Evolutionary conservation across 2,329 filamentous ascomycete genomes (phyloP), one percentile per base, ranked within the genome.

Genomic region (Cercospora sojina): DNA sequence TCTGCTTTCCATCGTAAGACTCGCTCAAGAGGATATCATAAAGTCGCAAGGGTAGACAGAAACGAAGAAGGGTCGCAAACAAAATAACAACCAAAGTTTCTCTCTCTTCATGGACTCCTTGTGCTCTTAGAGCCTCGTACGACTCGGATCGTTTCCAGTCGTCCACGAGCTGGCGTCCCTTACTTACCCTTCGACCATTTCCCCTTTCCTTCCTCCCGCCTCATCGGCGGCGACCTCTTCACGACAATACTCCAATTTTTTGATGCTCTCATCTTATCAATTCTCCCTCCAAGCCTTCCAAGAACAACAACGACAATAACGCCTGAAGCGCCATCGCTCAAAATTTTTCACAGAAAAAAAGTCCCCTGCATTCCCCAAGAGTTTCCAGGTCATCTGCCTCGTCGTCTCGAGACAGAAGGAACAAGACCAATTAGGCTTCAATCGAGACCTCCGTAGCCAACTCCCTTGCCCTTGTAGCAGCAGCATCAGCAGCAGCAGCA

Each of bases 11-110:
- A 16, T 16, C 5, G 23, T 6, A 13, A 18, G 4, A 51, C 18
- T n/a, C 51, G 51, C 51, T 56, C 25, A 56, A 56, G 23, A 56
- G 51, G 25, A 29, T 56, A 56, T 56, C 51, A 18, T 56, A 56
- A 56, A 56, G 10, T 56, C 13, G 25, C 51, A 56, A 3, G 16
- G 7, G 2, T 56, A n/a, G 7, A n/a, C 6, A 41, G 35, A 41
- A n/a, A 41, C 0, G 35, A 41, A 41, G 35, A 41, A 41, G 16
- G 35, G 2, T 7, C 7, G 35, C 35, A n/a, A 41, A 16, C 16
- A 38, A 27, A 16, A 41, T 41, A 41, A 41, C 35, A 38, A 38
- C 13, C n/a, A n/a, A n/a, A n/a, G 13, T 16, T 3, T 16, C 3
- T 16, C 3, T 16, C 32, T 41, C 13, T 41, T 41, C 35, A n/a